Evolutionary conservation across 495 filamentous ascomycete genomes (phyloP).

Genomic region (Cercophora scortea): DNA sequence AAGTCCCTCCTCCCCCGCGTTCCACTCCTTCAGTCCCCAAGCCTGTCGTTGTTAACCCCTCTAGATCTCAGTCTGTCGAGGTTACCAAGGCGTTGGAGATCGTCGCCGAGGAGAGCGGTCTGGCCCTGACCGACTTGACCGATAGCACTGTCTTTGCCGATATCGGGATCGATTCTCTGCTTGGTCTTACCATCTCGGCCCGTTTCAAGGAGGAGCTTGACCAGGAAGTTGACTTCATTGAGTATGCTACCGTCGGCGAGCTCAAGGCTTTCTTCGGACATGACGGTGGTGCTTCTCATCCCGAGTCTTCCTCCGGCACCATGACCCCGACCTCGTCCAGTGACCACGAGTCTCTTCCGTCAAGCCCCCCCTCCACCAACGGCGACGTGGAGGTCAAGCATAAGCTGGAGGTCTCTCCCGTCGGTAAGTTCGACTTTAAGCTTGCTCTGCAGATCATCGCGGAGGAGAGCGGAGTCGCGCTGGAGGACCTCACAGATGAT

Average conservation of each 20-base stretch:
- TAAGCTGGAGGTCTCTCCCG: not conserved
- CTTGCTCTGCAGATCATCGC: conserved; percentile 23
- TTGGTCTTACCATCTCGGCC: not conserved
- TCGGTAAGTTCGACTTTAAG: not conserved
- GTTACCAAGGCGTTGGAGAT: not conserved
- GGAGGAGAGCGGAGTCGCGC: conserved; percentile 45
- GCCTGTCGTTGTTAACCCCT: not conserved
- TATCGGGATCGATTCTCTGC: not conserved
- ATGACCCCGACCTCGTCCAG: not conserved
- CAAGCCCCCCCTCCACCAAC: not conserved
- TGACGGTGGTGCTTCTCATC: not conserved
- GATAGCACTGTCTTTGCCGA: not conserved
- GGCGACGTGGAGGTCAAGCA: not conserved
- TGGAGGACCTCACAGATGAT: conserved; percentile 38
- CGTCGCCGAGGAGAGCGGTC: not conserved
- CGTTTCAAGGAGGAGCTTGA: not conserved
- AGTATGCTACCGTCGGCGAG: not conserved
- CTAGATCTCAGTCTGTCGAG: not conserved
- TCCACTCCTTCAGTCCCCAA: not conserved
- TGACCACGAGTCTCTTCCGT: not conserved
- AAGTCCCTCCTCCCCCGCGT: no score
- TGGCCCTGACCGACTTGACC: not conserved
- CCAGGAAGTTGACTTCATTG: not conserved
- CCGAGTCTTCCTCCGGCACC: not conserved
- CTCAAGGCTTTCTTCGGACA: not conserved